phyloP scores from a whole-genome alignment of 352 stramenopile species.

The Globisporangium okanoganense region DNA sequence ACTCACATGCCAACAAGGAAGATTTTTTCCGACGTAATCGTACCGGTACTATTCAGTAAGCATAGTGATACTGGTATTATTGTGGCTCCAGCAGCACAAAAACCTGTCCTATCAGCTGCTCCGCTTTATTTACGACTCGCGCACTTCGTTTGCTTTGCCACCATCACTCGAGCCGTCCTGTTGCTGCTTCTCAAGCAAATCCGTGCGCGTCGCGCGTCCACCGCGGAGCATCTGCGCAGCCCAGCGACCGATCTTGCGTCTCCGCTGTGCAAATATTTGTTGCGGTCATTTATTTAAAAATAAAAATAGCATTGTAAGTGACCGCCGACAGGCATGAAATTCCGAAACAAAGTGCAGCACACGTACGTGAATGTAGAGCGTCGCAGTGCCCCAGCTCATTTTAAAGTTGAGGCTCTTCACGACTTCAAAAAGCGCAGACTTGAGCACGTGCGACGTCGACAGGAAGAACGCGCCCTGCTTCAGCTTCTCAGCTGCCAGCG shows the following conservation, averaged over 20 bases:
- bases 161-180: slow-evolving; percentile 11
- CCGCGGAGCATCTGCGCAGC: slow-evolving; percentile 82
- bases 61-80: too few relatives aligned
- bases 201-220: slow-evolving; percentile 63
- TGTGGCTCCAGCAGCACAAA: too few relatives aligned
- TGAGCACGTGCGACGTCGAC: slow-evolving; percentile 75
- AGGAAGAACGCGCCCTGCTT: slow-evolving; percentile 85
- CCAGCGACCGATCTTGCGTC: slow-evolving; percentile 81
- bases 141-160: slow-evolving; percentile 1
- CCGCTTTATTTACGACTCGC: background rate
- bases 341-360: background rate
- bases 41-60: too few relatives aligned
- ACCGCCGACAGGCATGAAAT: background rate
- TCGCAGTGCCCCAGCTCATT: slow-evolving; percentile 84
- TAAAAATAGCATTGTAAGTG: too few relatives aligned
- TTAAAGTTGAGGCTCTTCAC: slow-evolving; percentile 64
- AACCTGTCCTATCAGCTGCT: too few relatives aligned
- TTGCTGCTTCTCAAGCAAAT: slow-evolving; percentile 51
- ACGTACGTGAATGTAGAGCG: slow-evolving; percentile 84
- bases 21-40: too few relatives aligned
- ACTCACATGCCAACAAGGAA: too few relatives aligned
- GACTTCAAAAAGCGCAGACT: slow-evolving; percentile 80
- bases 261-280: slow-evolving; percentile 45
- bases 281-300: too few relatives aligned
- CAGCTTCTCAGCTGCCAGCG: slow-evolving; percentile 69